Conservation (phyloP, 768 basidiomycete species). For the Suillus bovinus region DNA sequence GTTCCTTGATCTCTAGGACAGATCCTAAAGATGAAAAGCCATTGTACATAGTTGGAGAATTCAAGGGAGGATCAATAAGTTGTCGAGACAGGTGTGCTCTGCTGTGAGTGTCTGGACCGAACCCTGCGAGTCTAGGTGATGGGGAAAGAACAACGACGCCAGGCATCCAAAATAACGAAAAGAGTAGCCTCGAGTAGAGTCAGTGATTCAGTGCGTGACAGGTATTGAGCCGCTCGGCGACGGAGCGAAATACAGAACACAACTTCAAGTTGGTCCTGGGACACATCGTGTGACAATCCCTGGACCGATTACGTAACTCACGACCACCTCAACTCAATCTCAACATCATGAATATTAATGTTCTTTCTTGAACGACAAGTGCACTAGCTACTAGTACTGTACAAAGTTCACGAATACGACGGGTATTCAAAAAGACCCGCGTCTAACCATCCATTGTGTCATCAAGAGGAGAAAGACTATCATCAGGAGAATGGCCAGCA, state of each 20-base stretch:
- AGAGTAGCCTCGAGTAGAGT: conserved; percentile 4
- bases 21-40: conserved; percentile 28
- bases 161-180: conserved; percentile 38
- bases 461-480: conserved; percentile 2
- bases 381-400: not conserved
- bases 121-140: conserved; percentile 26
- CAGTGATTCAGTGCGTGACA: conserved; percentile 6
- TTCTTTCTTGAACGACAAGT: not conserved
- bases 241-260: conserved; percentile 4
- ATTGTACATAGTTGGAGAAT: conserved; percentile 41
- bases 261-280: not conserved
- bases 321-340: not conserved
- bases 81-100: conserved; percentile 15
- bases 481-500: not conserved
- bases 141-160: conserved; percentile 41
- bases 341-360: not conserved
- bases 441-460: conserved; percentile 1
- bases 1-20: conserved; percentile 49
- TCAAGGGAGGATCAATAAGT: not conserved
- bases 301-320: conserved; percentile 7
- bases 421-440: not conserved
- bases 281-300: not conserved
- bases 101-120: conserved; percentile 31
- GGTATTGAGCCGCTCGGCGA: conserved; percentile 2
- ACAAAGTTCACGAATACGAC: not conserved